Conservation (phyloP, 192 early-diverging fungal species). For the Neocallimastix lanati region DNA sequence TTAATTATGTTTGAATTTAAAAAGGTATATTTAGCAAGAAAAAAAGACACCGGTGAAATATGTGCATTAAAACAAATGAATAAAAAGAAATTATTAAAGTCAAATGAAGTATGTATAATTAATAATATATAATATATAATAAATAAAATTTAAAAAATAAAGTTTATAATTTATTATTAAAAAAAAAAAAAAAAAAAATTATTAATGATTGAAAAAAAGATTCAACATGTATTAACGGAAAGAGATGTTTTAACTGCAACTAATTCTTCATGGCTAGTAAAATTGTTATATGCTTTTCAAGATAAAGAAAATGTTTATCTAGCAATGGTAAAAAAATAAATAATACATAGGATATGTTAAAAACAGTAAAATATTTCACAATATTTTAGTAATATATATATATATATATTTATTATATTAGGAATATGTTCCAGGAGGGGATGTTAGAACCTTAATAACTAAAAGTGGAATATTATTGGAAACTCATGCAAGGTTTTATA, state of each 20-base stretch:
- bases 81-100: conserved; percentile 36
- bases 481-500: conserved; percentile 65
- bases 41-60: conserved; percentile 47
- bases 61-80: conserved; percentile 63
- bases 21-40: conserved; percentile 46
- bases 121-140: not conserved
- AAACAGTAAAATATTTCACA: conserved; percentile 3
- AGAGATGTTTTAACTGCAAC: conserved; percentile 55
- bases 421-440: conserved; percentile 49
- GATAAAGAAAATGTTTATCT: conserved; percentile 49
- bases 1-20: no score
- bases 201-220: not conserved
- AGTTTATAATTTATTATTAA: no score
- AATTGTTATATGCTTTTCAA: conserved; percentile 78
- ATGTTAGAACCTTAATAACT: conserved; percentile 59
- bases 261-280: conserved; percentile 67
- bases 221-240: conserved; percentile 52
- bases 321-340: conserved; percentile 41
- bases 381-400: no score
- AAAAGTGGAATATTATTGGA: conserved; percentile 53
- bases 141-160: no score
- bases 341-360: not conserved
- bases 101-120: conserved; percentile 29
- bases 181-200: no score
- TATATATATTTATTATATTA: conserved; percentile 1